A percentile compares a stretch with the other conserved stretches of the same genome.
Conservation (phyloP, 2,329 filamentous ascomycete species). For the Aspergillus caelatus region DNA sequence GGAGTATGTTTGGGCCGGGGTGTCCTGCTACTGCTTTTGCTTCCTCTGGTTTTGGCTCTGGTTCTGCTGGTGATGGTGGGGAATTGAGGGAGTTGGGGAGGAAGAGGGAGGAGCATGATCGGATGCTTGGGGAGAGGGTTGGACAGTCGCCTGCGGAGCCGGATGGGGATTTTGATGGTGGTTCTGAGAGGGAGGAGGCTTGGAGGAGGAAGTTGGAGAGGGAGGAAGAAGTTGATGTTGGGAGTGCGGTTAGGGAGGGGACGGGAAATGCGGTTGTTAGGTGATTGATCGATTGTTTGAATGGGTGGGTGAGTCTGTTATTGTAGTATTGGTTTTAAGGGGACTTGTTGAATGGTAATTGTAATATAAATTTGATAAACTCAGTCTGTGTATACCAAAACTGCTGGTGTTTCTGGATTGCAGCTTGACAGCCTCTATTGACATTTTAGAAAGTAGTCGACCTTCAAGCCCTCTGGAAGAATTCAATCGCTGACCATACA, state of each 20-base stretch:
- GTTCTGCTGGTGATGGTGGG: neutral
- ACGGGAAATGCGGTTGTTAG: conserved; percentile 33
- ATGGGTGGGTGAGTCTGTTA: neutral
- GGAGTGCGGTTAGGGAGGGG: conserved; percentile 28
- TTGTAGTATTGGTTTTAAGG: neutral
- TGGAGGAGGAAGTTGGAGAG: conserved; percentile 24
- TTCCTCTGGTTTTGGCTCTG: too few species aligned
- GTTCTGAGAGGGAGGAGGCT: conserved; percentile 31
- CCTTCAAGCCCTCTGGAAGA: neutral
- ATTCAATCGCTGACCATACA: neutral
- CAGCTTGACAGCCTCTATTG: neutral
- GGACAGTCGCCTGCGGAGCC: conserved; percentile 23
- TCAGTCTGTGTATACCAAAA: neutral
- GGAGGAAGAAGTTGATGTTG: conserved; percentile 28
- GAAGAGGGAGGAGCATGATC: conserved; percentile 39
- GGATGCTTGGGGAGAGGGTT: conserved; percentile 30
- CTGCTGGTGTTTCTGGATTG: neutral
- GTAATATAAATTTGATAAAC: neutral
- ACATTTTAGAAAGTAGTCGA: neutral
- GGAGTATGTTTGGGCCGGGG: conserved; percentile 32
- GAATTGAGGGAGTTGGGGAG: conserved; percentile 36
- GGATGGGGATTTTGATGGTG: conserved; percentile 19
- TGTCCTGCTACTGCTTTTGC: neutral
- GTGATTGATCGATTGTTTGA: conserved; percentile 25
- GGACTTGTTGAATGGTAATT: neutral